Evolutionary conservation across 202 grass and related monocot species (phyloP).

Genomic region (Carex arenaria): DNA sequence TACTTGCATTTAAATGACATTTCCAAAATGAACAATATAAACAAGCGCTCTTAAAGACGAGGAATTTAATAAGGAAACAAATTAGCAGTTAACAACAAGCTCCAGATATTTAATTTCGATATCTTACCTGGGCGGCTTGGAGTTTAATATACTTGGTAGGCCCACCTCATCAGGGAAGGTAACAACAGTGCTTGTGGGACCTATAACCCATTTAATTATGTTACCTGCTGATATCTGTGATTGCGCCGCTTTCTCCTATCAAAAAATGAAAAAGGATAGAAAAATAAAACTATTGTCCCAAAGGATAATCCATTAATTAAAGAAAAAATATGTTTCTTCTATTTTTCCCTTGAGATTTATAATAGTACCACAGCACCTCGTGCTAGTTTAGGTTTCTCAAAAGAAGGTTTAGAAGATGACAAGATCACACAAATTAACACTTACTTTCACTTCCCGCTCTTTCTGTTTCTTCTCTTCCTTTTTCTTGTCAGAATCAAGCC

Average conservation of each 20-base stretch:
- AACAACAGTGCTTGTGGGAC: conserved; percentile 61
- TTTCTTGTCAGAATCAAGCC: conserved; percentile 88
- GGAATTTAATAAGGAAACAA: not conserved
- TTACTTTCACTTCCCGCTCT: conserved; percentile 72
- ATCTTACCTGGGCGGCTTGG: conserved; percentile 56
- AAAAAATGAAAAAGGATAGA: conserved; percentile 7
- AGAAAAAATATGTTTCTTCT: not conserved
- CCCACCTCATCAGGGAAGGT: conserved; percentile 66
- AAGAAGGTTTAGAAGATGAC: not conserved
- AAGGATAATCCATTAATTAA: not conserved
- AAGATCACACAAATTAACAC: conserved; percentile 2
- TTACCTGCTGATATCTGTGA: conserved; percentile 49
- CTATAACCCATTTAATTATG: conserved; percentile 63
- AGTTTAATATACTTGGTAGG: conserved; percentile 79
- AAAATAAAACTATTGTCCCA: not conserved
- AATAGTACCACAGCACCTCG: not conserved
- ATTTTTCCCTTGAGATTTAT: conserved; percentile 5
- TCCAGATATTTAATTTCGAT: not conserved
- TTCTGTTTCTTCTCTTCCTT: conserved; percentile 99
- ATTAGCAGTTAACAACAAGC: not conserved
- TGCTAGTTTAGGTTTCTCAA: not conserved
- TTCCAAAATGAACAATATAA: conserved; percentile 6
- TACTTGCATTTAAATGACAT: not conserved
- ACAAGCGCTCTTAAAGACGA: not conserved
- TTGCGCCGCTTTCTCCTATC: conserved; percentile 57